Conservation (phyloP, 352 stramenopile genomes). For the Pythium dissotocum region DNA sequence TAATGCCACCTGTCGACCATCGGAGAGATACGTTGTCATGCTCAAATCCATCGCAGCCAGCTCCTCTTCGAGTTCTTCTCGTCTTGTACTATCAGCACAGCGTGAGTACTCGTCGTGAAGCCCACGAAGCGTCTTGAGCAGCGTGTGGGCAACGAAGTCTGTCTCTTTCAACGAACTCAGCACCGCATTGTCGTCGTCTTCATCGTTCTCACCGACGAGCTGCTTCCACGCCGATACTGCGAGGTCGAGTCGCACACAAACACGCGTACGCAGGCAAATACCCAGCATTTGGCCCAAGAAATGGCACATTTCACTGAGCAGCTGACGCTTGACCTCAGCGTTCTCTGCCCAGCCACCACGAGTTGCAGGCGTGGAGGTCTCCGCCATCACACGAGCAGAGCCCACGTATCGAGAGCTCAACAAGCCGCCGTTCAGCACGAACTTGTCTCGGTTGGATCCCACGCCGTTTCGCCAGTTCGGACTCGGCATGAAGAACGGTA, state of each 20-base stretch:
- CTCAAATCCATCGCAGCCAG: constrained; percentile 65
- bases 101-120: constrained; percentile 33
- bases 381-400: constrained; percentile 14
- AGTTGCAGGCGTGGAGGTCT: neutral
- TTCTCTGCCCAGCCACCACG: constrained; percentile 30
- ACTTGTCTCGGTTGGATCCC: constrained; percentile 80
- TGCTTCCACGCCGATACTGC: constrained; percentile 75
- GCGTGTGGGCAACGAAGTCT: constrained; percentile 58
- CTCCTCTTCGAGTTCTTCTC: constrained; percentile 40
- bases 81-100: neutral
- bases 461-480: constrained; percentile 87
- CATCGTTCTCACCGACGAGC: constrained; percentile 47
- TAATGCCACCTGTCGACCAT: constrained; percentile 53
- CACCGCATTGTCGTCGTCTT: constrained; percentile 8
- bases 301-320: constrained; percentile 84
- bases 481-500: constrained; percentile 86
- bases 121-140: constrained; percentile 47
- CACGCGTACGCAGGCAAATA: constrained; percentile 78
- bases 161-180: constrained; percentile 61
- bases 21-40: constrained; percentile 76
- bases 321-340: constrained; percentile 46
- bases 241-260: constrained; percentile 77
- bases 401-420: constrained; percentile 11
- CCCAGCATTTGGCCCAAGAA: constrained; percentile 92
- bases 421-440: constrained; percentile 68